Conservation (phyloP, 768 basidiomycete species). For the Mycena kentingensis region DNA sequence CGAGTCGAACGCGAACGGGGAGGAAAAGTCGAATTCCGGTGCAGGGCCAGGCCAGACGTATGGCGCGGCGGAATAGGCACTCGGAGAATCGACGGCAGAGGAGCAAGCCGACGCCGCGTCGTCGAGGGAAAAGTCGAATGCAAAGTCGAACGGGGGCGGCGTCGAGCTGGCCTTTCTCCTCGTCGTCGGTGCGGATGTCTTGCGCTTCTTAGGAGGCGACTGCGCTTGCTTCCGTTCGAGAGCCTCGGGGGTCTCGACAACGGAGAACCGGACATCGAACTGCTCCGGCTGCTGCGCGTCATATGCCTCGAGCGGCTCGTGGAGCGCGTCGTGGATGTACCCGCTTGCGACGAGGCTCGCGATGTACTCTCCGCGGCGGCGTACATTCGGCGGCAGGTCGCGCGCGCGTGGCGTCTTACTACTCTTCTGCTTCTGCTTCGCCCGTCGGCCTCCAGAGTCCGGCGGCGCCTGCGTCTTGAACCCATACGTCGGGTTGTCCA, state of each 20-base stretch:
- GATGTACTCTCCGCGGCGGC: constrained; percentile 51
- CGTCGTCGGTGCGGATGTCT: background rate
- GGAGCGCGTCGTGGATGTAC: constrained; percentile 45
- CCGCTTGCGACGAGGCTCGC: constrained; percentile 50
- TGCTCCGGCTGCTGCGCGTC: constrained; percentile 27
- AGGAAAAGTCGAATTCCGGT: background rate
- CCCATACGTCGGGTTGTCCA: constrained; percentile 43
- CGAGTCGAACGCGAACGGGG: background rate
- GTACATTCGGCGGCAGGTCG: constrained; percentile 36
- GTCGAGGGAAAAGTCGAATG: background rate
- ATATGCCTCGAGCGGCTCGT: constrained; percentile 45
- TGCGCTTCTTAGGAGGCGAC: background rate
- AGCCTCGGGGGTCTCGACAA: constrained; percentile 12
- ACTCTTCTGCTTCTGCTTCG: constrained; percentile 2
- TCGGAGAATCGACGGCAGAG: background rate
- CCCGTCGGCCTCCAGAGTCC: constrained; percentile 16
- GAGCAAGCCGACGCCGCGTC: background rate
- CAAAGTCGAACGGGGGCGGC: background rate
- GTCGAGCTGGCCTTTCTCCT: background rate
- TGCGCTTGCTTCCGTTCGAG: background rate
- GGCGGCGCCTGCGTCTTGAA: constrained; percentile 33
- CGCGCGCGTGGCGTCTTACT: constrained; percentile 25
- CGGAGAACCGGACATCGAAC: constrained; percentile 11
- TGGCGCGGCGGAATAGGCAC: background rate
- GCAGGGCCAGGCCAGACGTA: background rate